Evolutionary conservation across 805 yeast genomes (phyloP).

Genomic region (Priceomyces carsonii): DNA sequence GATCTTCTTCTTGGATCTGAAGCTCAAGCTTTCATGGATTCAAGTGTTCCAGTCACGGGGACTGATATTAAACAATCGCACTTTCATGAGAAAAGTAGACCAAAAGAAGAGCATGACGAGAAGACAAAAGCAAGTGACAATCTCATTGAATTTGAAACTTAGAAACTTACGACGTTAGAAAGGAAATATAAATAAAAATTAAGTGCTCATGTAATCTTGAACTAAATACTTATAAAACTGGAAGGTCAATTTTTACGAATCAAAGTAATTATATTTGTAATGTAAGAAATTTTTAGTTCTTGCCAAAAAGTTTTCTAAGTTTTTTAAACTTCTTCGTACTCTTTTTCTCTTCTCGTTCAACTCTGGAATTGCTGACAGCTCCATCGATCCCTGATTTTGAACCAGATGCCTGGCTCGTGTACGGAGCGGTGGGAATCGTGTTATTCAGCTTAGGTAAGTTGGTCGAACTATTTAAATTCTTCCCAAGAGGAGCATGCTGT

Average conservation of each 20-base stretch:
- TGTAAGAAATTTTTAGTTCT: constrained; percentile 7
- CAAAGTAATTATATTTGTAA: neutral
- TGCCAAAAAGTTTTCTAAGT: constrained; percentile 43
- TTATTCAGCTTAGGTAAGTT: no score
- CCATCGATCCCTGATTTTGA: no score
- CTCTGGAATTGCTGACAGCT: constrained; percentile 18
- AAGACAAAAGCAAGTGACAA: constrained; percentile 16
- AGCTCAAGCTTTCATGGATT: constrained; percentile 39
- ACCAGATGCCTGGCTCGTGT: no score
- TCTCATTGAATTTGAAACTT: constrained; percentile 48
- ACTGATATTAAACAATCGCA: neutral
- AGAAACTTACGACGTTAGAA: no score
- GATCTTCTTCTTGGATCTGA: constrained; percentile 53
- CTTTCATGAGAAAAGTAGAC: constrained; percentile 11
- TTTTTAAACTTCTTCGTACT: constrained; percentile 39
- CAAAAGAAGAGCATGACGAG: neutral
- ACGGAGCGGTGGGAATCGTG: no score
- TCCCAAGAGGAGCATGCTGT: no score
- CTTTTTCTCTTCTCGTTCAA: constrained; percentile 15
- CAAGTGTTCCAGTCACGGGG: constrained; percentile 5
- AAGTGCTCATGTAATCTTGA: no score
- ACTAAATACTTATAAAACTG: no score
- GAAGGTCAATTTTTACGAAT: no score
- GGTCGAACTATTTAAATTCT: no score
- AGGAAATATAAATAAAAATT: no score